Evolutionary conservation across 345 rosid species (phyloP), one percentile per base, ranked within the genome.

Genomic region (Trapa bicornis): DNA sequence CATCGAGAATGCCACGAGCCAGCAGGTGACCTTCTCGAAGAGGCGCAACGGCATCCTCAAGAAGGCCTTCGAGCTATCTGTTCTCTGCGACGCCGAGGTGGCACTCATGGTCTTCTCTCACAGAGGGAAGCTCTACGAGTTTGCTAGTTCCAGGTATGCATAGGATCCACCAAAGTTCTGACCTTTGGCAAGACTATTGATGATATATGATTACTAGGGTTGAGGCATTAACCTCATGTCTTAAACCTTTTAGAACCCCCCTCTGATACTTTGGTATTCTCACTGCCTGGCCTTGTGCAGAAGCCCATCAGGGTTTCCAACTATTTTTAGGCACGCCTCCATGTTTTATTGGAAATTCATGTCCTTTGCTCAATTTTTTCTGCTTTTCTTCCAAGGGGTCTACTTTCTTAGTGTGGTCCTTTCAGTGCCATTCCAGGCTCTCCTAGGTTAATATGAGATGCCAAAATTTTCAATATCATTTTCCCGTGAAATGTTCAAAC

Each of bases 1-100:
- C 53, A 87, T 87, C 77, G 94, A 87, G 77, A 87, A 87, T 67
- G 86, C 90, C 17, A 77, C 94, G 70, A 87, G 90, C 77, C 77
- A 90, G 78, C 94, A 87, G 78, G 94, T 87, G 16, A 87, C 94
- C 15, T 87, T 87, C 79, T 87, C 94, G 37, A 87, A 87, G 71
- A n/a, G 94, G 57, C 75, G 94, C 41, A 87, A 84, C 77, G 94
- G 94, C 7, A 67, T 87, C 70, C 75, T 87, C 32, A 87, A 87
- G 85, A 87, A 87, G 71, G 94, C 90, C 16, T 84, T 80, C 71
- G 94, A 87, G 82, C 84, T 87, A 45, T 87, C 94, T 2, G 89
- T 87, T 61, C 94, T 87, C 61, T 87, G 94, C 66, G 94, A 87
- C 77, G 90, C 90, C 41, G 84, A 87, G 74, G 88, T 87, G 74